A percentile compares a stretch with the other conserved stretches of the same genome.
phyloP scores from a whole-genome alignment of 2,329 filamentous ascomycete genomes.

The Sphaerulina populicola region DNA sequence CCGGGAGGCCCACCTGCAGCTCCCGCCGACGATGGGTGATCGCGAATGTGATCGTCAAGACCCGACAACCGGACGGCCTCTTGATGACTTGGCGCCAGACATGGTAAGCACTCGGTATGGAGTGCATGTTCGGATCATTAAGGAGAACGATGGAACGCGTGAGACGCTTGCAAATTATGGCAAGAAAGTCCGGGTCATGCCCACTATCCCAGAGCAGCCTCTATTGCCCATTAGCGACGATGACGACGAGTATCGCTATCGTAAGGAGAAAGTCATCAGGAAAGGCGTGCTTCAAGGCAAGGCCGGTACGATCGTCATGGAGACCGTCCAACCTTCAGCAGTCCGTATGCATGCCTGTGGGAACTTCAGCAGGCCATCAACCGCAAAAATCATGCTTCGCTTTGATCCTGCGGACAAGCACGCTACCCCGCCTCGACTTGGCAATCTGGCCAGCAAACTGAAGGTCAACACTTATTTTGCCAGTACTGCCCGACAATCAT shows the following conservation, averaged over 20 bases:
- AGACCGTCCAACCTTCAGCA: constrained; percentile 51
- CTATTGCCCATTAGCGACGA: constrained; percentile 46
- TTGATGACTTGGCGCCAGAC: constrained; percentile 55
- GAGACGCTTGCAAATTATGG: constrained; percentile 44
- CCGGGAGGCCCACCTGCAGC: constrained; percentile 47
- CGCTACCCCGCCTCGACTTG: constrained; percentile 47
- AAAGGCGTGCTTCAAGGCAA: constrained; percentile 54
- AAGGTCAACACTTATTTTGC: constrained; percentile 52
- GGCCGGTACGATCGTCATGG: constrained; percentile 50
- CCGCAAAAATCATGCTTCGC: constrained; percentile 49
- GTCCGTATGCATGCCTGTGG: constrained; percentile 43
- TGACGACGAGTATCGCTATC: constrained; percentile 45
- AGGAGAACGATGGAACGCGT: constrained; percentile 35
- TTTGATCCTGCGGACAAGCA: constrained; percentile 50
- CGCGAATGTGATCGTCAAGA: constrained; percentile 14
- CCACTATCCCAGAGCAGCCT: constrained; percentile 51
- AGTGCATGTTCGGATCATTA: constrained; percentile 35
- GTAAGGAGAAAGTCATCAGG: constrained; percentile 52
- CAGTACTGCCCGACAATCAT: constrained; percentile 42
- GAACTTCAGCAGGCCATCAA: constrained; percentile 39
- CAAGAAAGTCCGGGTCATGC: constrained; percentile 53
- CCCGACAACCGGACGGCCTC: constrained; percentile 42
- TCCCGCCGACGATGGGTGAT: constrained; percentile 49
- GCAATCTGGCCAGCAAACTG: constrained; percentile 47
- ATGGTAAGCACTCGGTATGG: constrained; percentile 55